Evolutionary conservation across 352 stramenopile species (phyloP).

Genomic region (Phytophthora sp.): DNA sequence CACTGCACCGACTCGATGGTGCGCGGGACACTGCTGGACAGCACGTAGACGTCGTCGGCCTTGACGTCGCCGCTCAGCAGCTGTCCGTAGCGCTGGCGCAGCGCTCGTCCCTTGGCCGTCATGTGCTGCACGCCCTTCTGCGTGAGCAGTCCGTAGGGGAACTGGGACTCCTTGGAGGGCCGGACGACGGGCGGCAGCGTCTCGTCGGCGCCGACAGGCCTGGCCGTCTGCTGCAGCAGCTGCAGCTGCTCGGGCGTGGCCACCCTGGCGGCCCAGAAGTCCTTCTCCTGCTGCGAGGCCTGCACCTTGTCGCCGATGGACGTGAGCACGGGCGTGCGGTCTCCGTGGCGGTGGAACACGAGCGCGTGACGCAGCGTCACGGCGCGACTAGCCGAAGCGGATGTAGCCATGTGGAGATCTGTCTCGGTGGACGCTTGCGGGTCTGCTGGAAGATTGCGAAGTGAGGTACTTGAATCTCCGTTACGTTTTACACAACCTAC

Average conservation of each 20-base stretch:
- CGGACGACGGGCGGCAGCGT: constrained; percentile 49
- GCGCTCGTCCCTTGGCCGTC: constrained; percentile 56
- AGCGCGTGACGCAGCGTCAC: constrained; percentile 74
- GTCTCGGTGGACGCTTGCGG: constrained; percentile 4
- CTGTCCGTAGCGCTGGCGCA: constrained; percentile 54
- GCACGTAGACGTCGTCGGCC: constrained; percentile 65
- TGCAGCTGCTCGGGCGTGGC: constrained; percentile 59
- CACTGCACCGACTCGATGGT: constrained; percentile 83
- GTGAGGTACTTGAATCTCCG: constrained; percentile 15
- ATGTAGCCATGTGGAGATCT: constrained; percentile 23
- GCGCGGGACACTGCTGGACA: constrained; percentile 77
- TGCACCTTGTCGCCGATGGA: constrained; percentile 56
- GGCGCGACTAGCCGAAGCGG: constrained; percentile 23
- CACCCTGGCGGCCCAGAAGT: constrained; percentile 67
- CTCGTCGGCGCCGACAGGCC: constrained; percentile 51
- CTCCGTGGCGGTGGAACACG: constrained; percentile 83
- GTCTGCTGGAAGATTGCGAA: constrained; percentile 31
- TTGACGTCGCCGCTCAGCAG: constrained; percentile 42
- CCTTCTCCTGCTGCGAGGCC: constrained; percentile 58
- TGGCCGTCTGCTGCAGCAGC: constrained; percentile 50
- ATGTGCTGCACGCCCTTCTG: constrained; percentile 76
- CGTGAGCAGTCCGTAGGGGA: constrained; percentile 67
- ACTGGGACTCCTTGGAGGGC: constrained; percentile 43
- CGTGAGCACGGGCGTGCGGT: constrained; percentile 77
- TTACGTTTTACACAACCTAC: constrained; percentile 4